phyloP scores from a whole-genome alignment of 164 flowering plant species.

The Annona squamosa region DNA sequence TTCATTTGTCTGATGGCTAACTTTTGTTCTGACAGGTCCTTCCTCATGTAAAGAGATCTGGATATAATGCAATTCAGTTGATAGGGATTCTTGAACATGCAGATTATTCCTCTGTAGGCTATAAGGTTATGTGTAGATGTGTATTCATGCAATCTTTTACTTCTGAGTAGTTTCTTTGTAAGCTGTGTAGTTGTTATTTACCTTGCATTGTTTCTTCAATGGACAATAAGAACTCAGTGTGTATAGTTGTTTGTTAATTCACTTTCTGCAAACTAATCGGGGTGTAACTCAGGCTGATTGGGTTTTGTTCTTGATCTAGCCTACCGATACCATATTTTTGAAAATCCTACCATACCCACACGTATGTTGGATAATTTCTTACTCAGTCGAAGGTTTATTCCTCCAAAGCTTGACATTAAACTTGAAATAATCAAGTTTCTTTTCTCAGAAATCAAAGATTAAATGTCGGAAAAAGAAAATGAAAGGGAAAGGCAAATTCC shows the following conservation, averaged over 20 bases:
- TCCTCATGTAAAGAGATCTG: constrained; percentile 76
- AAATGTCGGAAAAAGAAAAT: too few relatives aligned
- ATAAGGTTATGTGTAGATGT: constrained; percentile 51
- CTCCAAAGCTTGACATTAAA: too few relatives aligned
- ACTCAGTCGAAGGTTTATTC: too few relatives aligned
- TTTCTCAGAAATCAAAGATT: too few relatives aligned
- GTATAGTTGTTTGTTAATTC: neutral
- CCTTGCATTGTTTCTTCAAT: neutral
- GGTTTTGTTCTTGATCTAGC: too few relatives aligned
- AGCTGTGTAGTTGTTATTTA: neutral
- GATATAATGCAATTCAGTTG: constrained; percentile 88
- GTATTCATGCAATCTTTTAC: too few relatives aligned
- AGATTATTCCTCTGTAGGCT: constrained; percentile 92
- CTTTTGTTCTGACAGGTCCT: constrained; percentile 45
- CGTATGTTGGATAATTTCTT: too few relatives aligned
- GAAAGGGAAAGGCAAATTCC: too few relatives aligned
- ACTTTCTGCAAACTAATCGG: neutral
- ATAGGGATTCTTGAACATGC: constrained; percentile 89
- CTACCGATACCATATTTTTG: too few relatives aligned
- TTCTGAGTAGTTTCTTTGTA: neutral
- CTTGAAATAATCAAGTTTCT: too few relatives aligned
- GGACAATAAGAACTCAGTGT: neutral
- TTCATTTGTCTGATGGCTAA: neutral
- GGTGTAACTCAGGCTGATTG: too few relatives aligned
- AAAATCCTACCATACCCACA: too few relatives aligned